Percentiles rank a stretch among this genome's conserved stretches.
Evolutionary conservation across 768 basidiomycete species (phyloP).

Genomic region (Hygrocybe coccinea): DNA sequence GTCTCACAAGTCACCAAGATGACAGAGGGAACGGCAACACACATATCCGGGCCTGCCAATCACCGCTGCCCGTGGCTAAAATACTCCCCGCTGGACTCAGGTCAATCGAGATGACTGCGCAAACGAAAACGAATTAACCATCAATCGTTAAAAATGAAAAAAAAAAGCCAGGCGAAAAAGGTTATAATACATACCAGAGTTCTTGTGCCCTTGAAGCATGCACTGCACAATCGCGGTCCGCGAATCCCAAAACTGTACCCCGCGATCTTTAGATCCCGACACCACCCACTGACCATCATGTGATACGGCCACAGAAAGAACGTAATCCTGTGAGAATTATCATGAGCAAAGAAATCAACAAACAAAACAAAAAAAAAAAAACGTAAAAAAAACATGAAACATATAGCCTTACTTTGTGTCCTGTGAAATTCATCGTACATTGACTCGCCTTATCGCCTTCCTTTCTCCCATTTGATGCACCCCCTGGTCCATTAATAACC

Average conservation of each 20-base stretch:
- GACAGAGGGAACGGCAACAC: conserved; percentile 19
- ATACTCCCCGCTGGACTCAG: conserved; percentile 26
- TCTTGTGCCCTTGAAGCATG: conserved; percentile 78
- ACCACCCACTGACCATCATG: conserved; percentile 90
- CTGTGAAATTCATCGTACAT: conserved; percentile 70
- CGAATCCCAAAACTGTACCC: conserved; percentile 92
- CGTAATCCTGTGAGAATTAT: conserved; percentile 48
- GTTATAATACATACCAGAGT: conserved; percentile 39
- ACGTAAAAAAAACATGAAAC: neutral
- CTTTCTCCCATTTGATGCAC: conserved; percentile 66
- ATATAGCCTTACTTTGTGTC: conserved; percentile 66
- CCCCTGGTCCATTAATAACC: conserved; percentile 40
- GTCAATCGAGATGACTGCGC: conserved; percentile 4
- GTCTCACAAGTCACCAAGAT: neutral
- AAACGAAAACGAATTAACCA: neutral
- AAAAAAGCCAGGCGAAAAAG: conserved; percentile 34
- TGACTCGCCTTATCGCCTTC: conserved; percentile 43
- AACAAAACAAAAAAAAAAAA: conserved; percentile 3
- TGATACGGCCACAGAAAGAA: conserved; percentile 59
- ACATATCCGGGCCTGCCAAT: conserved; percentile 55
- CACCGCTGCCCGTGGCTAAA: conserved; percentile 51
- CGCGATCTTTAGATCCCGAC: conserved; percentile 90
- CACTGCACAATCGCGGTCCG: conserved; percentile 74
- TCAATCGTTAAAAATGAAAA: too few species aligned
- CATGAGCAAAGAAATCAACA: conserved; percentile 17